Evolutionary conservation across 371 early-diverging fungal species (phyloP), one percentile per base, ranked within the genome.

Genomic region (Mucor mucedo): DNA sequence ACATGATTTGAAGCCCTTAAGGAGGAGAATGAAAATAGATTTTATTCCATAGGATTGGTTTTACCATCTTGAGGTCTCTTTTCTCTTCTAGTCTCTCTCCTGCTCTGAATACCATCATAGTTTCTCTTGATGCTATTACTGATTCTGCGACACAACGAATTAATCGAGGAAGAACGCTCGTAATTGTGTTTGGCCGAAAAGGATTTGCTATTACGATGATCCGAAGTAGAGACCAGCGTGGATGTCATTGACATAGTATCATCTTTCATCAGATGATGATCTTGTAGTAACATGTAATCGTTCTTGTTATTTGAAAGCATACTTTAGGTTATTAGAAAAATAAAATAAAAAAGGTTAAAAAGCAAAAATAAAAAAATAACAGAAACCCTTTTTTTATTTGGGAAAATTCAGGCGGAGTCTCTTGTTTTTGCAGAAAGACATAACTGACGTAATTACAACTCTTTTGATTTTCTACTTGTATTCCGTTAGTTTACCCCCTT

Each of bases 31-130:
- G 27, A 30, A 13, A 48, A 27, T 27, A n/a, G 30, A 2, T 60
- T 21, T 21, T 58, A 75, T 62, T 75, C 75, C 63, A 75, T 69
- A 29, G 77, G 75, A 58, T 77, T 77, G 11, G 77, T 77, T 39
- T 74, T 73, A 3, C 77, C 77, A 63, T 77, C 77, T 45, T 77
- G 77, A 32, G 77, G 75, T 40, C 66, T 58, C 52, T 77, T 77
- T 38, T 52, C 57, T 58, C 62, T 59, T 61, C 66, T 48, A 49
- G 35, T 52, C 38, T 40, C 57, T 58, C 62, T 59, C 58, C 63
- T 53, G 49, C 48, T 52, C 38, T 40, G 41, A 30, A 63, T 55
- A 14, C 39, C 38, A 29, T 62, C 53, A 9, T 61, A 59, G n/a
- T 58, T 66, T 44, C 40, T 60, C 52, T 50, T 65, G 8, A 66